phyloP scores from a whole-genome alignment of 441 rosid genomes.

The California macrophylla region DNA sequence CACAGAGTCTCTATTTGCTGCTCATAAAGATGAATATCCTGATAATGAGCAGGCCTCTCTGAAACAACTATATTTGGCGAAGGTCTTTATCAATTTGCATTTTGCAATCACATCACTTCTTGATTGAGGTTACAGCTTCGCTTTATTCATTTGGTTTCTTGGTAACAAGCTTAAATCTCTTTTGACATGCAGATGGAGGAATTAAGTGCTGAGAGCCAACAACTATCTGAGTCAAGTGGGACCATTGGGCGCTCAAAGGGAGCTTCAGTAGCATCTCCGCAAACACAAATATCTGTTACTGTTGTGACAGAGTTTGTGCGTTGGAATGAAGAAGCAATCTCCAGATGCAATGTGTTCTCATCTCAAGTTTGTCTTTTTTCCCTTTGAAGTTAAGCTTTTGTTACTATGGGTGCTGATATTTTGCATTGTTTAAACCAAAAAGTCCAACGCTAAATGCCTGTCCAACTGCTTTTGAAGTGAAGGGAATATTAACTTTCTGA shows the following conservation, averaged over 20 bases:
- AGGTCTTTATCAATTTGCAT: constrained; percentile 37
- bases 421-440: constrained; percentile 2
- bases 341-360: constrained; percentile 85
- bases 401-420: constrained; percentile 1
- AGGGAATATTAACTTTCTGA: neutral
- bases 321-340: constrained; percentile 97
- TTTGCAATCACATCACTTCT: constrained; percentile 6
- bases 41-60: constrained; percentile 93
- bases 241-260: constrained; percentile 91
- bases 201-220: constrained; percentile 74
- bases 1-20: constrained; percentile 87
- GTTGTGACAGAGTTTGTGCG: constrained; percentile 92
- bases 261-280: constrained; percentile 72
- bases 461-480: neutral
- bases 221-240: constrained; percentile 65
- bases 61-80: constrained; percentile 76
- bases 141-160: constrained; percentile 10
- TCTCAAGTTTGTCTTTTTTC: constrained; percentile 53
- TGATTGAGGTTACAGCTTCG: constrained; percentile 12
- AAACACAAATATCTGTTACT: constrained; percentile 88
- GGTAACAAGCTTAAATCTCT: constrained; percentile 13
- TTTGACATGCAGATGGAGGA: constrained; percentile 71
- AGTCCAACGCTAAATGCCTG: neutral
- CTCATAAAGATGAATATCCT: constrained; percentile 94
- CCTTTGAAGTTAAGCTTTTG: constrained; percentile 2